Base-by-base conservation (phyloP, 352 stramenopile genomes). In the Pythium aristosporum region DNA sequence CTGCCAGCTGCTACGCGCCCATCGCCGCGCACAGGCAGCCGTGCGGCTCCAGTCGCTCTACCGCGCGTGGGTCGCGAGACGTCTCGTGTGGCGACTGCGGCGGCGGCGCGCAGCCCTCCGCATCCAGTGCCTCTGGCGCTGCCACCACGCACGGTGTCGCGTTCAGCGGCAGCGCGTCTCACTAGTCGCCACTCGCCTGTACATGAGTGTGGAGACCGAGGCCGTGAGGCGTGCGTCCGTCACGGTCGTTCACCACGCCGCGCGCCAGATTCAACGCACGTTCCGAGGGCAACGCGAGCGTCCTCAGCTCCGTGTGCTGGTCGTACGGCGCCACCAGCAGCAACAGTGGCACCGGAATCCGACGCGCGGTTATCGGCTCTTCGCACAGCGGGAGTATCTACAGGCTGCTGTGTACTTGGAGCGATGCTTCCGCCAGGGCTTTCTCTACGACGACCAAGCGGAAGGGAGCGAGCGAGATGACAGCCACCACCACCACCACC, bases 111-210 rank as follows among this genome's bases (percentile, higher is more conserved):
- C 79, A 15, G 64, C 62, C 5, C 25, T 79, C 1, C 54, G 63
- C 15, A 74, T 90, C 42, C 79, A 90, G 61, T 88, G 72, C 25
- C 57, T 44, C 6, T 91, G 77, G 77, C 72, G 81, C 28, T 78
- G 76, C 16, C 32, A 65, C 8, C 44, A 43, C n/a, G 70, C 79
- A 20, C 57, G 71, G 43, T 13, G 41, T n/a, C 55, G 51, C 28
- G 60, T 81, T 13, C 44, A 48, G 3, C 54, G 46, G 13, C 65
- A 64, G 18, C 67, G 79, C 34, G 57, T 77, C 15, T 32, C 47
- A 0, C 56, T 54, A 6, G 46, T 63, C 15, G 62, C 77, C 2
- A 65, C 52, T 0, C 32, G 54, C 2, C 59, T 80, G 8, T 72
- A 74, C 36, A 28, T 48, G 0, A 51, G 55, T 0, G 53, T 75